phyloP scores from a whole-genome alignment of 208 protist species.

The Strigomonas culicis region DNA sequence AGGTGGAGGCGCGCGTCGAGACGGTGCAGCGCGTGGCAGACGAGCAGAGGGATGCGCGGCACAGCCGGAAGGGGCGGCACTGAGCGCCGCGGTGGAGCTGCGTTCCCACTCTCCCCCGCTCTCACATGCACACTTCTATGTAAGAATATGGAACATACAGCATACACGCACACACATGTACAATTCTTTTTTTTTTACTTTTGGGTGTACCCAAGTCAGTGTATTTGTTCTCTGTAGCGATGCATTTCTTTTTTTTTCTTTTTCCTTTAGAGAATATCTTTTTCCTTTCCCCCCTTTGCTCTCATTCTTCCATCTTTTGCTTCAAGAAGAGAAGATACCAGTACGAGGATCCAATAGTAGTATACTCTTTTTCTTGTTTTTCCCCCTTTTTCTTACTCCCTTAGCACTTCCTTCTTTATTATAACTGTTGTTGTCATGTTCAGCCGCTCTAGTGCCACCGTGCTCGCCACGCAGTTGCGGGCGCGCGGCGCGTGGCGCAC shows the following conservation, averaged over 20 bases:
- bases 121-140: too few species aligned
- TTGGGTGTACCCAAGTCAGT: background rate
- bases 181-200: background rate
- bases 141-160: slow-evolving; percentile 1
- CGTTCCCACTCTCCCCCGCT: background rate
- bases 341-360: background rate
- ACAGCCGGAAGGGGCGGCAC: slow-evolving; percentile 19
- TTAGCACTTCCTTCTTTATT: slow-evolving; percentile 12
- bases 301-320: background rate
- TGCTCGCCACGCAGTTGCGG: background rate
- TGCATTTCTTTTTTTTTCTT: slow-evolving; percentile 10
- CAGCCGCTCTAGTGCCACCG: slow-evolving; percentile 2
- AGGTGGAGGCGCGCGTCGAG: slow-evolving; percentile 54
- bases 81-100: background rate
- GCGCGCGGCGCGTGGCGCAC: background rate
- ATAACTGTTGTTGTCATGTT: background rate
- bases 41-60: slow-evolving; percentile 16
- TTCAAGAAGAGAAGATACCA: slow-evolving; percentile 3
- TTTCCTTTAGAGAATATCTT: slow-evolving; percentile 5
- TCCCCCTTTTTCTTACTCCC: background rate
- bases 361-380: too few species aligned
- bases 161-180: background rate
- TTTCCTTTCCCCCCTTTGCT: slow-evolving; percentile 7
- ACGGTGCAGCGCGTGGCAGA: slow-evolving; percentile 30
- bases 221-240: background rate